Evolutionary conservation across 2,329 filamentous ascomycete genomes (phyloP).

Genomic region (Colletotrichum sansevieriae): DNA sequence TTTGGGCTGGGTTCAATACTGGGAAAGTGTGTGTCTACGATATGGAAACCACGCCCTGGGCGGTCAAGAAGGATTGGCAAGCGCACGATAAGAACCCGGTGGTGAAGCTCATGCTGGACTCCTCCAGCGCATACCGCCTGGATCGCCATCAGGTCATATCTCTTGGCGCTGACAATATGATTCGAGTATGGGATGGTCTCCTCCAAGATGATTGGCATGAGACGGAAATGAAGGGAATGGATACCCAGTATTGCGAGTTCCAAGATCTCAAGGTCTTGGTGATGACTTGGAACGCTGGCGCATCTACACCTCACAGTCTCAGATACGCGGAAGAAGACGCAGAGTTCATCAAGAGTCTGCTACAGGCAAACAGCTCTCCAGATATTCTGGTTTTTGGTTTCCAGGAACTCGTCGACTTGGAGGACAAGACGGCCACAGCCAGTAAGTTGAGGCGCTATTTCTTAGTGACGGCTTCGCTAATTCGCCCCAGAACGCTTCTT

Average conservation of each 20-base stretch:
- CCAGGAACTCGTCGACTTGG: constrained; percentile 97
- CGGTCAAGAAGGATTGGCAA: constrained; percentile 93
- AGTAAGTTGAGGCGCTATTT: constrained; percentile 63
- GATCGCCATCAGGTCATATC: constrained; percentile 88
- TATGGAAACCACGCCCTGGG: constrained; percentile 84
- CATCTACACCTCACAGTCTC: constrained; percentile 89
- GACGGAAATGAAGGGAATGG: constrained; percentile 84
- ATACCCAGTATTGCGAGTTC: constrained; percentile 87
- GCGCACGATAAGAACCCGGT: constrained; percentile 85
- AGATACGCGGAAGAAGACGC: constrained; percentile 78
- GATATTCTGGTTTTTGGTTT: constrained; percentile 97
- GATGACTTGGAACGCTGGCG: constrained; percentile 97
- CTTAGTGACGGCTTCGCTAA: neutral
- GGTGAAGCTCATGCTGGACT: constrained; percentile 81
- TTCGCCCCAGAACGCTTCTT: constrained; percentile 78
- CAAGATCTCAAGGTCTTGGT: constrained; percentile 83
- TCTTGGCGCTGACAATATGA: constrained; percentile 86
- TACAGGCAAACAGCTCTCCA: constrained; percentile 81
- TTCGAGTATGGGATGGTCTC: constrained; percentile 92
- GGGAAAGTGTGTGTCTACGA: constrained; percentile 96
- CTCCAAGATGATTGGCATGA: constrained; percentile 97
- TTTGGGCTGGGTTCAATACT: constrained; percentile 96
- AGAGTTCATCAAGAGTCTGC: constrained; percentile 83
- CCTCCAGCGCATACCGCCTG: constrained; percentile 85
- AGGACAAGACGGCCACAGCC: constrained; percentile 98